Base-by-base conservation (phyloP, 192 early-diverging fungal species). In the Backusella westeae region DNA sequence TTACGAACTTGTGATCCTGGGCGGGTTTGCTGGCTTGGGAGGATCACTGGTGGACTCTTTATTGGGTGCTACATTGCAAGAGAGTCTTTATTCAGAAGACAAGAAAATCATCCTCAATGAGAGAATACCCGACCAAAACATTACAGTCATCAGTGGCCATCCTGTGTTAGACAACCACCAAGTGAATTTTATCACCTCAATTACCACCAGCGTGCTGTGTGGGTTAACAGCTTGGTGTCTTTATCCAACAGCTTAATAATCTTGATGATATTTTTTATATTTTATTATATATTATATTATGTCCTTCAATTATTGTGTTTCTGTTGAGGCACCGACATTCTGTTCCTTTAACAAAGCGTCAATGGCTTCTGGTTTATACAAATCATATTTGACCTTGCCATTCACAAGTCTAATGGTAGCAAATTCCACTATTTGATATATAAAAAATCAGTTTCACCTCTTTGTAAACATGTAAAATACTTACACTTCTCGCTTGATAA, bases 401-500 rank as follows among this genome's bases (percentile, higher is more conserved):
- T 88, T 80, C 34, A 87, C 85, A 23, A 89, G 78, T 66, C 87
- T 86, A 65, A 99, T 85, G 9, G 96, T 97, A 19, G 96, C 96
- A 84, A 99, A 95, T 73, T 96, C 95, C 77, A 96, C 94, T 93
- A 84, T 44, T 67, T 34, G 34, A 49, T 34, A 77, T 34, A 53
- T 17, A 23, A 75, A 73, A 67, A 78, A 67, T 39, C 53, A 70
- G 19, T 53, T 67, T 14, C 38, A 3, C 10, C 38, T 39, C 38
- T 38, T 38, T 38, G 10, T 10, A 38, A 10, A 67, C 9, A 42
- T 26, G 46, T 53, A 59, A 9, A 19, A 23, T 46, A 49, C 90
- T 87, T 91, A 90, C 96, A 83, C 81, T 98, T 98, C 76, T 99
- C 96, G 80, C 91, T 92, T 26, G 91, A 93, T 68, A 99, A 86